Percentiles rank a stretch among this genome's conserved stretches.
phyloP scores from a whole-genome alignment of 352 stramenopile species.

The Hyaloperonospora brassicae region DNA sequence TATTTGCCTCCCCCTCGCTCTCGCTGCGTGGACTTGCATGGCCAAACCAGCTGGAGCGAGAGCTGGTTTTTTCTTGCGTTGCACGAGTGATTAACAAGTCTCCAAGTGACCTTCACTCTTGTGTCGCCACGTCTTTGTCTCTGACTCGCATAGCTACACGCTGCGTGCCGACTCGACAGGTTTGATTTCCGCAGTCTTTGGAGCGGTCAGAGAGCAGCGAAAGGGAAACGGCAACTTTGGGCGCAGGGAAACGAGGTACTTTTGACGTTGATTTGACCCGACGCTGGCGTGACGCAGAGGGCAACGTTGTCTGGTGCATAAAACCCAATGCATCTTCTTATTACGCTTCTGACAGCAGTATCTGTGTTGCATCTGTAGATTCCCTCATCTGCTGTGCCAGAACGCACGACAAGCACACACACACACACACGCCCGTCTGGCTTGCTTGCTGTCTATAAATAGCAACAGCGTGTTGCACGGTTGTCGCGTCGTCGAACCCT shows the following conservation, averaged over 20 bases:
- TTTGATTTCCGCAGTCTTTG: slow-evolving; percentile 3
- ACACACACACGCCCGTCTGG: slow-evolving; percentile 5
- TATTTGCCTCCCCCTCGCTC: neutral
- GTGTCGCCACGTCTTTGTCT: slow-evolving; percentile 7
- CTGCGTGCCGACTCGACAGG: slow-evolving; percentile 8
- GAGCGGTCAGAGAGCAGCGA: neutral
- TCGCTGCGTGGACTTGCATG: slow-evolving; percentile 8
- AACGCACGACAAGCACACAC: neutral
- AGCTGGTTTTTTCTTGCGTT: slow-evolving; percentile 10
- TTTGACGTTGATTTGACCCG: no score
- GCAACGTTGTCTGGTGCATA: slow-evolving; percentile 9
- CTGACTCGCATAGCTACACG: slow-evolving; percentile 6
- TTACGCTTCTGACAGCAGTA: slow-evolving; percentile 8
- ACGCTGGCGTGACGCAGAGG: no score
- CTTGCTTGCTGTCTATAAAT: slow-evolving; percentile 8
- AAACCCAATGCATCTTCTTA: slow-evolving; percentile 12
- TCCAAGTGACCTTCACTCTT: slow-evolving; percentile 25
- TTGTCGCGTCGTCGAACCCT: slow-evolving; percentile 17
- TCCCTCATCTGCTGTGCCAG: neutral
- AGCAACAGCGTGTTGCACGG: slow-evolving; percentile 6
- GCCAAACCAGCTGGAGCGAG: slow-evolving; percentile 15
- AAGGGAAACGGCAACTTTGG: no score
- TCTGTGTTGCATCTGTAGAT: slow-evolving; percentile 8
- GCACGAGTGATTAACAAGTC: slow-evolving; percentile 5
- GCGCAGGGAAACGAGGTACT: no score